Evolutionary conservation across 2,329 filamentous ascomycete genomes (phyloP).

Genomic region (Calycina herbarum): DNA sequence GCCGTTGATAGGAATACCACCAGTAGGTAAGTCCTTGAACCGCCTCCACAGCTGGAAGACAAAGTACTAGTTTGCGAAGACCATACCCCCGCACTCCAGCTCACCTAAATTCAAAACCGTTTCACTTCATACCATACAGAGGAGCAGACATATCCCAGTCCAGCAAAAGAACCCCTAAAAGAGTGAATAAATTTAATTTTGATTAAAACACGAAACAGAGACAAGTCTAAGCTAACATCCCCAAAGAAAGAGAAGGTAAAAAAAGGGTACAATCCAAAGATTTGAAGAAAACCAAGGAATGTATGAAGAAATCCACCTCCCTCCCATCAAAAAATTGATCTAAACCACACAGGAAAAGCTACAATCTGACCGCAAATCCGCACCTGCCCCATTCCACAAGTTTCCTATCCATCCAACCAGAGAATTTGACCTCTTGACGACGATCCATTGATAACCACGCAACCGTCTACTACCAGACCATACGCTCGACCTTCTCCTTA

Average conservation of each 20-base stretch:
- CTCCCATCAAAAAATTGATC: background rate
- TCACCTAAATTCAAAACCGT: no score
- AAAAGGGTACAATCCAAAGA: background rate
- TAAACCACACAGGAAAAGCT: background rate
- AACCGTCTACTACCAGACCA: background rate
- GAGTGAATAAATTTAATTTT: conserved; percentile 1
- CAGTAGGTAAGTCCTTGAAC: no score
- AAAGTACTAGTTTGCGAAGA: no score
- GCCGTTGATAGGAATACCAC: no score
- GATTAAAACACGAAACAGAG: background rate
- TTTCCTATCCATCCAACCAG: background rate
- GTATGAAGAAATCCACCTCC: background rate
- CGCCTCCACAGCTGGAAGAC: no score
- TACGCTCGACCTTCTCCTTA: background rate
- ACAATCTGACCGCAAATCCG: background rate
- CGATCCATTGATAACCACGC: background rate
- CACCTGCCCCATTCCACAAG: background rate
- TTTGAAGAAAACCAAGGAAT: background rate
- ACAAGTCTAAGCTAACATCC: background rate
- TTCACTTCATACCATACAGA: background rate
- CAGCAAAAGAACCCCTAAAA: background rate
- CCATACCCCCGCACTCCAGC: no score
- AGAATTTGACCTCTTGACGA: background rate
- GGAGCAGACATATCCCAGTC: no score
- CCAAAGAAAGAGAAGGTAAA: background rate